Base-by-base conservation (phyloP, 2,329 filamentous ascomycete genomes). In the Trichoderma endophyticum region DNA sequence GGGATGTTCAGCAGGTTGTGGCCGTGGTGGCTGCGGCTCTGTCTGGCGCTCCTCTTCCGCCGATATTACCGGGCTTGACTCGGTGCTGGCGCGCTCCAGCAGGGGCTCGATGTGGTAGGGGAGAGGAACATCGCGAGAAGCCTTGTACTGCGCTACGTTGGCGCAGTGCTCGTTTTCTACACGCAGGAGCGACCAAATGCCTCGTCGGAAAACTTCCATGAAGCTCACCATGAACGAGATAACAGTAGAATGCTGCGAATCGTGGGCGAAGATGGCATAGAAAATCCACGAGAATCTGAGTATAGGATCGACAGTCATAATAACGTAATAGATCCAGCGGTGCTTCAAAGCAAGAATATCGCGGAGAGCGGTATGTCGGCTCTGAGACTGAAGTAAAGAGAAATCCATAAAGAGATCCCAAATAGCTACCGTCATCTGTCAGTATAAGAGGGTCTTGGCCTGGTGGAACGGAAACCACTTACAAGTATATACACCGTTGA, bases 361-460 rank as follows among this genome's bases (percentile, higher is more conserved):
- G 7, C 96, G 91, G 12, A 98, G 87, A 63, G 91, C 86, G 2
- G 84, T 87, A 75, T 92, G 85, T 12, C 88, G 87, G 0, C 93
- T 89, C 70, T 91, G 89, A 0, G 92, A 87, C 76, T 98, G 94
- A 3, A 95, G 87, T n/a, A 98, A 86, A 72, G 92, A 96, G 87
- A 96, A 98, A 81, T 99, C 96, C 93, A 98, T 98, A 75, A 94
- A 90, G 2, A 99, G 83, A 79, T 99, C 96, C 96, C 96, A 99
- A 56, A 97, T 87, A 11, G 91, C 89, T 91, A 2, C 1, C 12
- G 30, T 26, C 15, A n/a, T 54, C 1, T 21, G 39, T 70, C 2
- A 61, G 57, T 21, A 61, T 18, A 32, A 2, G 21, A 76, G 48
- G 26, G 24, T 32, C 1, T 39, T 21, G 39, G 1, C 36, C 34